Base-by-base conservation (phyloP, 1,284 basidiomycete species). In the Phylloboletellus chloephorus region DNA sequence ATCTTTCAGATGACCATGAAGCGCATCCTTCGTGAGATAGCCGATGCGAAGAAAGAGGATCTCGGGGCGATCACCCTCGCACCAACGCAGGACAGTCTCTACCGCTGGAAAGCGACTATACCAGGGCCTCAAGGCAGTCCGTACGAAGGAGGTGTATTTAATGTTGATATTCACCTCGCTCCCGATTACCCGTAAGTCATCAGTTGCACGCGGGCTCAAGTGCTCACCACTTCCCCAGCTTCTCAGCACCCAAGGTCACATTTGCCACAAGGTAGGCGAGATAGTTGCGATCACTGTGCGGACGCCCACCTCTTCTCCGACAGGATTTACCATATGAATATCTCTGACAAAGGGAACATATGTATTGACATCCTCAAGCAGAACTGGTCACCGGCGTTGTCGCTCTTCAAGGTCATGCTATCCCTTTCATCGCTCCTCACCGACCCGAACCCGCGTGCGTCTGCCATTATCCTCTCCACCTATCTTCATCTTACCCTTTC, bases 261-360 rank as follows among this genome's bases (percentile, higher is more conserved):
- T 91, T 93, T 63, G 69, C 75, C 43, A 94, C 90, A 2, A 68
- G 80, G 82, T 81, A 53, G 46, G 74, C 58, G 17, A 1, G 5
- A 9, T 40, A 7, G 9, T 8, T 3, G 8, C 34, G 3, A 12
- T 21, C 11, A 5, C 15, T 5, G 13, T 25, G 11, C 28, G 20
- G 11, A 20, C 4, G 11, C 21, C 30, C 10, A 59, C 31, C 8
- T 10, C 7, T n/a, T 12, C 10, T 29, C 12, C n/a, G n/a, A 16
- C 31, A 89, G 87, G 56, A 89, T 93, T 60, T 93, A 93, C 58
- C 90, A 94, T 57, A 93, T 92, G 84, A 94, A 94, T 58, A 88
- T 94, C 43, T 83, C 83, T 41, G 81, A 85, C 39, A 74, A 75
- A 37, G 82, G 82, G 31, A 72, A 69, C 49, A 78, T 87, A 38